These are phyloP conservation scores for Graphilbum sp. DNA, from an alignment of 2,329 filamentous ascomycete genomes.

Conservation along the genomic window DNA sequence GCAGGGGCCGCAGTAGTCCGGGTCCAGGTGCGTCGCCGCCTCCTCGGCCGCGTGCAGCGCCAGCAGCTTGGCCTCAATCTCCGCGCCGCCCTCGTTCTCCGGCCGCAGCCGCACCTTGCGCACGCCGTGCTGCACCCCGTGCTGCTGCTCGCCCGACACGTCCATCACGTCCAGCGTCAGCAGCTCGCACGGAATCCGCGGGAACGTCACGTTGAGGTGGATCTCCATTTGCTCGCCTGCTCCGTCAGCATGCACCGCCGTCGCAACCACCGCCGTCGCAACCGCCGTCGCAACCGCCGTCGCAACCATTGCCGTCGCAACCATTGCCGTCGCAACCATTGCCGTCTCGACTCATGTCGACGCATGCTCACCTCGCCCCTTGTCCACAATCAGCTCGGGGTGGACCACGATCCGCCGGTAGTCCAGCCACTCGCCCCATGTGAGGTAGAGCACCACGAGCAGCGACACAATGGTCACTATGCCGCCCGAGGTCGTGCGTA, in stretches of 20 bases:
- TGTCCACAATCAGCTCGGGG: slow-evolving; percentile 90
- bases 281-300: too few species aligned
- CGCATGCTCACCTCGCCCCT: slow-evolving; percentile 75
- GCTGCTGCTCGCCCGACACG: slow-evolving; percentile 91
- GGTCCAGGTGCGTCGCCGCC: slow-evolving; percentile 63
- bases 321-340: too few species aligned
- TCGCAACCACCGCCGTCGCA: too few species aligned
- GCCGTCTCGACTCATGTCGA: too few species aligned
- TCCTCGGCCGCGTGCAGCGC: slow-evolving; percentile 56
- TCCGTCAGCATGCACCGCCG: too few species aligned
- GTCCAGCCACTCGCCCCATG: slow-evolving; percentile 92
- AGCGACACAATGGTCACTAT: slow-evolving; percentile 87
- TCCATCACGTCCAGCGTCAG: slow-evolving; percentile 98
- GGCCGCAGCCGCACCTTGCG: slow-evolving; percentile 74
- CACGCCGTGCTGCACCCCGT: slow-evolving; percentile 82
- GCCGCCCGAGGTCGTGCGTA: slow-evolving; percentile 89
- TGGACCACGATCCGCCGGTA: slow-evolving; percentile 75
- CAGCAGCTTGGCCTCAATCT: slow-evolving; percentile 54
- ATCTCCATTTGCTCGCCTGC: slow-evolving; percentile 98
- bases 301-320: too few species aligned
- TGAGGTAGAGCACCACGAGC: slow-evolving; percentile 71
- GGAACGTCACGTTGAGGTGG: slow-evolving; percentile 92
- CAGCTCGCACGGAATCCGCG: slow-evolving; percentile 83
- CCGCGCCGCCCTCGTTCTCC: slow-evolving; percentile 54
- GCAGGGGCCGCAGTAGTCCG: slow-evolving; percentile 83